phyloP scores from a whole-genome alignment of 192 early-diverging fungal species.

The Borealophlyctis nickersoniae region DNA sequence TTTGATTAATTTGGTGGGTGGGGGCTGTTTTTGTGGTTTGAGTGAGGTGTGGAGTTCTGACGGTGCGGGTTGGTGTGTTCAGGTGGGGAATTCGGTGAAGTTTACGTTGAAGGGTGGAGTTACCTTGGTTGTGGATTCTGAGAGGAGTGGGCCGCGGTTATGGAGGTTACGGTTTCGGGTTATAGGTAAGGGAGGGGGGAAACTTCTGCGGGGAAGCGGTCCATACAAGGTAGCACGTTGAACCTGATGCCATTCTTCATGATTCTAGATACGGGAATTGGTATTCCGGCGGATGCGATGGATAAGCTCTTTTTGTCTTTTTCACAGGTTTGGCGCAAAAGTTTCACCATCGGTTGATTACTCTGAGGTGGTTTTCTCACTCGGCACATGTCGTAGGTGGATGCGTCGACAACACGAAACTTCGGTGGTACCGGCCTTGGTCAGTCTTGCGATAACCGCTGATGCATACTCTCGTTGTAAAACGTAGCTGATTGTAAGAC shows the following conservation, averaged over 20 bases:
- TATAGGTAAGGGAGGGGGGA: neutral
- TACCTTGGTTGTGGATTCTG: neutral
- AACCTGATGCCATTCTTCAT: neutral
- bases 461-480: no score
- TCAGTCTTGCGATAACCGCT: no score
- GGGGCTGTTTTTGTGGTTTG: neutral
- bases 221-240: neutral
- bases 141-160: neutral
- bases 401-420: neutral
- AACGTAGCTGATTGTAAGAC: no score
- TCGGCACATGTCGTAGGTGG: no score
- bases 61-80: neutral
- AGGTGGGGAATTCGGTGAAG: neutral
- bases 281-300: conserved; percentile 53
- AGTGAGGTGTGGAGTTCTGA: neutral
- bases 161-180: neutral
- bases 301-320: conserved; percentile 60
- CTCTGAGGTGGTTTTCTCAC: no score
- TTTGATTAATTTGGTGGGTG: conserved; percentile 47
- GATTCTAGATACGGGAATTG: conserved; percentile 63
- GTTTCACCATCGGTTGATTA: no score
- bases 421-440: conserved; percentile 52
- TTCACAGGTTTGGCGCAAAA: no score
- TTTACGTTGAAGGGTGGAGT: neutral
- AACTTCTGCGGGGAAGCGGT: neutral